Conservation (phyloP, 345 rosid species). For the Moricandia moricandioides region DNA sequence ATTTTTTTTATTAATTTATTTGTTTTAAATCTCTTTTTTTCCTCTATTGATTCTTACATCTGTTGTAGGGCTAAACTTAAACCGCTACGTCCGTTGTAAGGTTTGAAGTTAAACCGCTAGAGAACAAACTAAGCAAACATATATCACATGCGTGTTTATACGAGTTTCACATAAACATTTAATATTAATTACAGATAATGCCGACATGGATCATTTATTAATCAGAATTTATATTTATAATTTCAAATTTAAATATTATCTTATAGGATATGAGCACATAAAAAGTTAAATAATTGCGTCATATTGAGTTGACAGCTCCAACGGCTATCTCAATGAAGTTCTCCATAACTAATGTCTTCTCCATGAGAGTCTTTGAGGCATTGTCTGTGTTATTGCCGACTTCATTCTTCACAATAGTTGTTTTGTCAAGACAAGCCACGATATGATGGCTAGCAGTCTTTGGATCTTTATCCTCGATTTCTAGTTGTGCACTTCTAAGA, state of each 20-base stretch:
- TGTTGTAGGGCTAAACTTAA: not conserved
- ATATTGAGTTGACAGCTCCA: not conserved
- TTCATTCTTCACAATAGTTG: not conserved
- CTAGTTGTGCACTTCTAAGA: not conserved
- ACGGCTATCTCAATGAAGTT: not conserved
- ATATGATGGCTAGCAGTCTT: not conserved
- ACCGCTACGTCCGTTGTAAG: not conserved
- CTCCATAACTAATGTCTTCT: not conserved
- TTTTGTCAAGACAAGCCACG: not conserved
- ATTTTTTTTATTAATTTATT: no score
- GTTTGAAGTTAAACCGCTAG: not conserved
- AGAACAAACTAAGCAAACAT: not conserved
- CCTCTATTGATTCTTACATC: not conserved
- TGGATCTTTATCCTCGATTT: not conserved
- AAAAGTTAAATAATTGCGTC: not conserved
- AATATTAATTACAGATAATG: not conserved
- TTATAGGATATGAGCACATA: not conserved
- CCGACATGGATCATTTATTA: not conserved
- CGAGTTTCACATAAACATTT: not conserved
- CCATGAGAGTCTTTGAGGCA: not conserved
- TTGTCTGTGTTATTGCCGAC: not conserved
- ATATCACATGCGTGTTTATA: not conserved
- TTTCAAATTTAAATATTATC: not conserved
- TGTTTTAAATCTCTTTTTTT: not conserved
- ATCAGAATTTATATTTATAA: not conserved